Percentiles rank a stretch among this genome's conserved stretches.
phyloP scores from a whole-genome alignment of 2,329 filamentous ascomycete species.

The Ceratocystis cubensis region DNA sequence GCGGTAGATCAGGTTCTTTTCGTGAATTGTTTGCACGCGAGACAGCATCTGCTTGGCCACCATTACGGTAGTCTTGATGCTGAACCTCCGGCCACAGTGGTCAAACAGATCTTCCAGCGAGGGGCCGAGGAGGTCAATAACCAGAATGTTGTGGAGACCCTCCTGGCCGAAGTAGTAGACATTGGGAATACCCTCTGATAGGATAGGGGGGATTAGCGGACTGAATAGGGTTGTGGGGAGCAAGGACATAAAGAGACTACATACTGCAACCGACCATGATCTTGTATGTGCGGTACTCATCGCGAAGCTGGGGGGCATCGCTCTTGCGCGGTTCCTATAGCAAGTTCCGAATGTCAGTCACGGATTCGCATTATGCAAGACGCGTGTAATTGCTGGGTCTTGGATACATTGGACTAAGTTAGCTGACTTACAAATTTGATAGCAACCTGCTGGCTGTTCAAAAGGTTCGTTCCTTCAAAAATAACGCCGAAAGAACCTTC shows the following conservation, averaged over 20 bases:
- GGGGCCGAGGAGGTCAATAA: slow-evolving; percentile 90
- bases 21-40: slow-evolving; percentile 84
- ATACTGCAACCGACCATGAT: slow-evolving; percentile 97
- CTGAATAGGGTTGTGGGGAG: background rate
- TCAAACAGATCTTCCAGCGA: slow-evolving; percentile 96
- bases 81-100: slow-evolving; percentile 88
- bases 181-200: slow-evolving; percentile 86
- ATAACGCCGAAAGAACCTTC: slow-evolving; percentile 98
- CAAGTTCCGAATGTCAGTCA: background rate
- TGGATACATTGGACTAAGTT: background rate
- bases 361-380: background rate
- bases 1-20: slow-evolving; percentile 97
- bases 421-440: slow-evolving; percentile 79
- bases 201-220: background rate
- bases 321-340: slow-evolving; percentile 92
- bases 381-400: too few relatives aligned
- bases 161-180: slow-evolving; percentile 99
- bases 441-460: slow-evolving; percentile 98
- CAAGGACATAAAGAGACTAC: slow-evolving; percentile 33
- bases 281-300: slow-evolving; percentile 99
- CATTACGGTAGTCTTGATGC: slow-evolving; percentile 97
- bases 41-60: slow-evolving; percentile 98
- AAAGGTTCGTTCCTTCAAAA: slow-evolving; percentile 93
- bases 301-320: slow-evolving; percentile 90
- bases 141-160: slow-evolving; percentile 95